Base-by-base conservation (phyloP, 495 filamentous ascomycete genomes). In the Aspergillus mulundensis region DNA sequence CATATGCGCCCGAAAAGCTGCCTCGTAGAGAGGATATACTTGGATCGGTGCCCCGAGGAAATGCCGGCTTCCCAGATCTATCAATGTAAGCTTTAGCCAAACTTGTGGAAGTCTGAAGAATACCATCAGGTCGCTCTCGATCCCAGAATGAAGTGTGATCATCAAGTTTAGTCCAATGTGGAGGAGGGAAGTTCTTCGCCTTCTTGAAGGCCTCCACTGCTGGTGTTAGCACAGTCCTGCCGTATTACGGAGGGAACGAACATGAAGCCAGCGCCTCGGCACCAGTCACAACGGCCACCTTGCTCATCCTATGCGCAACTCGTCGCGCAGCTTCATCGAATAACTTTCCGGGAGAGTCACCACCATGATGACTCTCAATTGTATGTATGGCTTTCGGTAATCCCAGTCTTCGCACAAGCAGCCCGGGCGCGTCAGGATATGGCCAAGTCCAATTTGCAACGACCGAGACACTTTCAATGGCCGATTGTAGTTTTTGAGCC, bases 361-460 rank as follows among this genome's bases (percentile, higher is more conserved):
- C 81, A 7, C 78, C 78, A 67, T 84, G 81, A 10, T 75, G 70
- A 49, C 70, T 80, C 40, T 77, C 72, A 7, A 60, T 42, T 43
- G 68, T 71, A 52, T 78, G 70, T 19, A 61, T 66, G 2, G 73
- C 64, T n/a, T 45, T 34, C 7, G 66, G 50, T 14, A 79, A 54
- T 1, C 62, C 68, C 18, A 84, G 64, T 39, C 69, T 66, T 44
- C 74, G 25, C 0, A 67, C 62, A 18, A 84, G 49, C 0, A 81
- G 58, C 23, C 66, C 69, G 1, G 81, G 77, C 1, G 82, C 62
- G 57, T 84, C 75, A 0, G 66, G 53, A 62, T 84, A 83, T 15
- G 72, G 70, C 81, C 81, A 84, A 11, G 81, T 83, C 81, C 81
- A 84, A 5, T 73, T 81, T 20, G 62, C 62, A n/a, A 84, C 81